Percentiles rank a stretch among this genome's conserved stretches.
Evolutionary conservation across 2,329 filamentous ascomycete genomes (phyloP).

Genomic region (Ambrosiella xylebori): DNA sequence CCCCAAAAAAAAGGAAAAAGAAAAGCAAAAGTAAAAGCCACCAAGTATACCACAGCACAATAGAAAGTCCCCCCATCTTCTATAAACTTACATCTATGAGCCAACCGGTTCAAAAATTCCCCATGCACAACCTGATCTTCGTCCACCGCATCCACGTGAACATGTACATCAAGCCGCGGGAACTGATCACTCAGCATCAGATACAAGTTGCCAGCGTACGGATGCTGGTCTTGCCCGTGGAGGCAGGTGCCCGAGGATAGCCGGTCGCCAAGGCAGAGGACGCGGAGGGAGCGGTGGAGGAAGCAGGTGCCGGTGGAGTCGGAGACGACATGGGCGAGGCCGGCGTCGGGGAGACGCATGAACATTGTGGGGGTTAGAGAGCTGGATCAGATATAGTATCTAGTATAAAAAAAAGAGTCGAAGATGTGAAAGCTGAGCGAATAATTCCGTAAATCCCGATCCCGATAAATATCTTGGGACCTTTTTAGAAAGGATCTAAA

Average conservation of each 20-base stretch:
- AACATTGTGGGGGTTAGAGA: slow-evolving; percentile 3
- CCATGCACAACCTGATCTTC: slow-evolving; percentile 31
- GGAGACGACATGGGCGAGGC: not conserved
- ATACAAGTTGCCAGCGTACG: slow-evolving; percentile 35
- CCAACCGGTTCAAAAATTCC: slow-evolving; percentile 20
- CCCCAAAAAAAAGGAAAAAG: too few species aligned
- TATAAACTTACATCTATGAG: slow-evolving; percentile 21
- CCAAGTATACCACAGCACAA: too few species aligned
- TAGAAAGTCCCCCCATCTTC: too few species aligned
- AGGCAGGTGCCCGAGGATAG: slow-evolving; percentile 38
- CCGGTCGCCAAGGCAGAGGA: slow-evolving; percentile 45
- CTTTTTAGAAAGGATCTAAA: too few species aligned
- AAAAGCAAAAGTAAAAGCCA: too few species aligned
- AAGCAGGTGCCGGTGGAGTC: not conserved
- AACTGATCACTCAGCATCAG: slow-evolving; percentile 30
- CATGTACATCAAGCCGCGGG: slow-evolving; percentile 24
- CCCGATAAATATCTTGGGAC: too few species aligned
- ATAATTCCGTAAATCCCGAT: too few species aligned
- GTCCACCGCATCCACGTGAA: slow-evolving; percentile 30
- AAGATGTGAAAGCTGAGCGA: not conserved
- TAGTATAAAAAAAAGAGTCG: not conserved
- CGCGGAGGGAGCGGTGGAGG: slow-evolving; percentile 23
- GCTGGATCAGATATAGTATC: not conserved
- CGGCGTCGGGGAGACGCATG: slow-evolving; percentile 5
- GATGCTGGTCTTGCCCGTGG: slow-evolving; percentile 27